These are phyloP conservation scores for Wickerhamiella occidentalis DNA, from an alignment of 805 yeast species.

Conservation along the genomic window DNA sequence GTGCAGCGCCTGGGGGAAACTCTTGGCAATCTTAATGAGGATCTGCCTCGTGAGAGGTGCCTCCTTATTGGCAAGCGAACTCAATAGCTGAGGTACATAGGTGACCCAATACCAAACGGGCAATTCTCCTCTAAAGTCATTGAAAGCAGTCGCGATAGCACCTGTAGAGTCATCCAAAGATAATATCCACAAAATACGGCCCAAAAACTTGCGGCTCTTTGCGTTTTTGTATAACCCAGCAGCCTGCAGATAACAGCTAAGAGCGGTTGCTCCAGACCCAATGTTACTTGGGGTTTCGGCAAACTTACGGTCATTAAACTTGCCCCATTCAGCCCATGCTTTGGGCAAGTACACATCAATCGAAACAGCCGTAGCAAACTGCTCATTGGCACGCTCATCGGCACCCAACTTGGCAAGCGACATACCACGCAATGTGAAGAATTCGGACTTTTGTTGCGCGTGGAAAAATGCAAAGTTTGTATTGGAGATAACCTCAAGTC, in stretches of 20 bases:
- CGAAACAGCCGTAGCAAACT: slow-evolving; percentile 96
- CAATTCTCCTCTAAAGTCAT: slow-evolving; percentile 83
- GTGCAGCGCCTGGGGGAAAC: slow-evolving; percentile 94
- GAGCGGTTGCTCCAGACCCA: slow-evolving; percentile 81
- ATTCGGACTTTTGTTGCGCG: slow-evolving; percentile 95
- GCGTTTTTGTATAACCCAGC: slow-evolving; percentile 92
- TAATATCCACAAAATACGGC: slow-evolving; percentile 86
- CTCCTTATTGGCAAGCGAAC: slow-evolving; percentile 82
- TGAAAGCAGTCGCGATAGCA: slow-evolving; percentile 74
- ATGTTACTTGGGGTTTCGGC: slow-evolving; percentile 73
- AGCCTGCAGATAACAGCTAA: slow-evolving; percentile 92
- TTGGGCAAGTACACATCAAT: slow-evolving; percentile 87
- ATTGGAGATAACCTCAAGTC: slow-evolving; percentile 90
- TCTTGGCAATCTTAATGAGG: slow-evolving; percentile 82
- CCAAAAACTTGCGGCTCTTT: slow-evolving; percentile 74
- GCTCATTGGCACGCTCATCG: slow-evolving; percentile 92
- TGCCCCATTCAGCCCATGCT: slow-evolving; percentile 99
- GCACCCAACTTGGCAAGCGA: slow-evolving; percentile 83
- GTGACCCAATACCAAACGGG: slow-evolving; percentile 99
- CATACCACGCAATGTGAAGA: slow-evolving; percentile 96
- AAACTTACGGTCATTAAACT: slow-evolving; percentile 77
- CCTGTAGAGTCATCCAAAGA: slow-evolving; percentile 81
- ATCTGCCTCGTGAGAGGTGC: slow-evolving; percentile 82
- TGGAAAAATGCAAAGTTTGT: slow-evolving; percentile 94
- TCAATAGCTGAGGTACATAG: slow-evolving; percentile 83